Conservation (phyloP, 352 stramenopile species). For the Globisporangium rhizosaccharum region DNA sequence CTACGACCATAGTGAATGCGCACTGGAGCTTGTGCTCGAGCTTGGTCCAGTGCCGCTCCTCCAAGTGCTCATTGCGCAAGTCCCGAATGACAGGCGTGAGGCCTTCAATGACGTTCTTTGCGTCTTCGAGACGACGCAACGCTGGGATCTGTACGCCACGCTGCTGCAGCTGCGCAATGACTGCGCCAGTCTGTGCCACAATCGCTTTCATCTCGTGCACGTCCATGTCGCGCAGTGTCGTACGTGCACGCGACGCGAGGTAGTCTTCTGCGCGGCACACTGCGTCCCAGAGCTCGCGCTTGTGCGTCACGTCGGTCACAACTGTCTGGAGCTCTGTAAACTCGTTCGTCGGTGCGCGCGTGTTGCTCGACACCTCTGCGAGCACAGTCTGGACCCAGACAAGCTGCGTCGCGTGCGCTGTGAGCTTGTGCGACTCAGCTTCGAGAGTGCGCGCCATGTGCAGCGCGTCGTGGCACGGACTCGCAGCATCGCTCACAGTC, state of each 20-base stretch:
- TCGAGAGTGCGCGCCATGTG: conserved; percentile 21
- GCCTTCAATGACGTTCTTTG: conserved; percentile 38
- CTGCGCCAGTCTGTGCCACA: conserved; percentile 13
- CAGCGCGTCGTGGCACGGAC: conserved; percentile 25
- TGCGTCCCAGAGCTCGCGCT: conserved; percentile 55
- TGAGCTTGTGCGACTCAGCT: conserved; percentile 22
- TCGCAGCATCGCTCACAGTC: conserved; percentile 24
- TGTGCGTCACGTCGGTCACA: conserved; percentile 38
- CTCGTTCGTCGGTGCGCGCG: conserved; percentile 20
- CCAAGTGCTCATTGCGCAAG: conserved; percentile 48
- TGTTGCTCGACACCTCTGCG: conserved; percentile 25
- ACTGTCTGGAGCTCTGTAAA: conserved; percentile 34
- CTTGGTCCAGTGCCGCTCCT: conserved; percentile 66
- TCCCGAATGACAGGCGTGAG: conserved; percentile 52
- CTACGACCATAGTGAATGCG: conserved; percentile 15
- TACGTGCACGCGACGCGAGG: conserved; percentile 22
- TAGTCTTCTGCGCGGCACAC: conserved; percentile 46
- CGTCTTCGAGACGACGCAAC: conserved; percentile 30
- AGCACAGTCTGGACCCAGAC: conserved; percentile 37
- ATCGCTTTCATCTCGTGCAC: conserved; percentile 31
- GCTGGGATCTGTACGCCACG: conserved; percentile 15
- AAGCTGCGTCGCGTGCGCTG: conserved; percentile 21
- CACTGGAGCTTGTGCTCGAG: conserved; percentile 67
- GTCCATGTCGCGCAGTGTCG: conserved; percentile 41
- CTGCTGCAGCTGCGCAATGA: conserved; percentile 21